Evolutionary conservation across 371 early-diverging fungal genomes (phyloP).

Genomic region (Chytridiales sp.): DNA sequence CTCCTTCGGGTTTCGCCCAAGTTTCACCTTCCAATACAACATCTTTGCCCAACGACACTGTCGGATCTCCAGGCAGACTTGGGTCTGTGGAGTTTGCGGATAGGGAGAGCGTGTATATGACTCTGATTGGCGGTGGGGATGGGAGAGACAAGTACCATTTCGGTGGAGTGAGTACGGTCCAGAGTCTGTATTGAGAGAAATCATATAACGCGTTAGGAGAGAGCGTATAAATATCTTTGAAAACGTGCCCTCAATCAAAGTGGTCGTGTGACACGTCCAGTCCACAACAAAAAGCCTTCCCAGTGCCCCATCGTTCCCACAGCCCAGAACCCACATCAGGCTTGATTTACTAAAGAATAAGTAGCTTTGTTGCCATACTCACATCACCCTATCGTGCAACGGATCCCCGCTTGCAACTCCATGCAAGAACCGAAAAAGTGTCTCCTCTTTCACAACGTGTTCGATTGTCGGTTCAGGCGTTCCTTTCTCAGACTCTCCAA

Average conservation of each 20-base stretch:
- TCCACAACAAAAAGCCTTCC: not conserved
- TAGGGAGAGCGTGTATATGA: slow-evolving; percentile 25
- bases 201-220: not conserved
- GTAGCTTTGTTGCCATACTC: no score
- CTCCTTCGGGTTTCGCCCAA: slow-evolving; percentile 29
- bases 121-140: slow-evolving; percentile 13
- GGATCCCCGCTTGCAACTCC: slow-evolving; percentile 42
- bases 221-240: slow-evolving; percentile 7
- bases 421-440: slow-evolving; percentile 27
- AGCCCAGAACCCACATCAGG: no score
- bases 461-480: no score
- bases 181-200: slow-evolving; percentile 13
- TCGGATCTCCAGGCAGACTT: slow-evolving; percentile 13
- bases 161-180: slow-evolving; percentile 30
- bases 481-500: no score
- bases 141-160: not conserved
- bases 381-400: slow-evolving; percentile 31
- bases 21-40: slow-evolving; percentile 13
- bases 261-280: not conserved
- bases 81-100: not conserved
- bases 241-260: not conserved
- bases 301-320: not conserved
- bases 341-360: no score
- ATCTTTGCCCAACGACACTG: not conserved
- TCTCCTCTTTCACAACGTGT: no score